These are phyloP conservation scores for Gossypium stocksii DNA, from an alignment of 345 rosid species.

Conservation along the genomic window DNA sequence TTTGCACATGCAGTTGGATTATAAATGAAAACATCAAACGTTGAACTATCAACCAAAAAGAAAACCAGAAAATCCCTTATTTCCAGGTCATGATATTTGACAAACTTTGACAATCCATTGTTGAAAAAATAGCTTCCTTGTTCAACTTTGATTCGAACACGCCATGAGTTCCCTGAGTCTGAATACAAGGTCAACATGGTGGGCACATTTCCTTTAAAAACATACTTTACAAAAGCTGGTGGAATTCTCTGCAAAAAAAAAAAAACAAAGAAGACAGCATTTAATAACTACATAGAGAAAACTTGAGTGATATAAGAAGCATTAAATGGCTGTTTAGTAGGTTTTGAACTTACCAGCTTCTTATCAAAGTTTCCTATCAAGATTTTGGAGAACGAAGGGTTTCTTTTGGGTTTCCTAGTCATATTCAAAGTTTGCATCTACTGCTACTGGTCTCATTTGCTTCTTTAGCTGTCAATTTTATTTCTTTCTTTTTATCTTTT, in stretches of 20 bases:
- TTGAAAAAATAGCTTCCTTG: background rate
- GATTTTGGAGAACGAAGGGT: background rate
- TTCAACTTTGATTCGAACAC: background rate
- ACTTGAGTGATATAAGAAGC: background rate
- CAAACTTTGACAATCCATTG: constrained; percentile 14
- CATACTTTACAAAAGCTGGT: background rate
- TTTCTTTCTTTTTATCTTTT: background rate
- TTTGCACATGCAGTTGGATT: background rate
- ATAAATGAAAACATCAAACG: background rate
- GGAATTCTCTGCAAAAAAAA: background rate
- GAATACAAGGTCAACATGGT: background rate
- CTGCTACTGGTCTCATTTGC: background rate
- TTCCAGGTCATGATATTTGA: background rate
- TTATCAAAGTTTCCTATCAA: background rate
- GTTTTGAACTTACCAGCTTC: background rate
- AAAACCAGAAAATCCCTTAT: background rate
- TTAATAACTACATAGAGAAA: background rate
- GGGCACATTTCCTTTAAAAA: background rate
- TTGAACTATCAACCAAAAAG: background rate
- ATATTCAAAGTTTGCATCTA: background rate
- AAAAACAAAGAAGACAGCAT: background rate
- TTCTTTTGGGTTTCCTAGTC: background rate
- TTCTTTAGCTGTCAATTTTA: background rate
- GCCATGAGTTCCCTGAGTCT: background rate
- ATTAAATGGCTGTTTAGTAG: background rate